Evolutionary conservation across 768 basidiomycete genomes (phyloP).

Genomic region (Hypholoma fasciculare): DNA sequence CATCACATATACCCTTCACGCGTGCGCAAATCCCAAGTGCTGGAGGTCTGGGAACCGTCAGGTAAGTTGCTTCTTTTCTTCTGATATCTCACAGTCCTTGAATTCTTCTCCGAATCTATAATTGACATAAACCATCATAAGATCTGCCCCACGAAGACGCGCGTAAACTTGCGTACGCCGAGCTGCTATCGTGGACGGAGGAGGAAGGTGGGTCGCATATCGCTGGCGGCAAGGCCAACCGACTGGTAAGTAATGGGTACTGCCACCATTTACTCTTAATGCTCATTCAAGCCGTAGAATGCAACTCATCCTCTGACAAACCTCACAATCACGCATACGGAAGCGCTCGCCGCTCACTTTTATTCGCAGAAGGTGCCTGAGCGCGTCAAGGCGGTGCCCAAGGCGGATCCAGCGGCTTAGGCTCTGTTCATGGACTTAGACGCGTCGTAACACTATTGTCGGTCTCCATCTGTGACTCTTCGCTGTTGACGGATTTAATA

Average conservation of each 20-base stretch:
- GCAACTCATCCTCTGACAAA: conserved; percentile 36
- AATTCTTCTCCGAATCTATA: background rate
- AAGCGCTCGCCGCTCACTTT: conserved; percentile 28
- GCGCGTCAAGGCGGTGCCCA: background rate
- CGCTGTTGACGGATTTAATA: too few relatives aligned
- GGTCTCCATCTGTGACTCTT: too few relatives aligned
- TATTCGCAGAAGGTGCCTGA: conserved; percentile 22
- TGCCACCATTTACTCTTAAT: background rate
- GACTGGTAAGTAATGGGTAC: conserved; percentile 20
- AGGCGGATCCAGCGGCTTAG: too few relatives aligned
- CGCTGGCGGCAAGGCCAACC: conserved; percentile 26
- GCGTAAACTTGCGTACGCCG: conserved; percentile 20
- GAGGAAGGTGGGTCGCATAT: conserved; percentile 29
- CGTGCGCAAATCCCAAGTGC: conserved; percentile 17
- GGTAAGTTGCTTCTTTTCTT: conserved; percentile 2
- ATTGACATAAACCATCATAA: conserved; percentile 7
- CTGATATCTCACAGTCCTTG: background rate
- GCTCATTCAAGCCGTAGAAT: conserved; percentile 16
- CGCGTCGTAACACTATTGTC: too few relatives aligned
- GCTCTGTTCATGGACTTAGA: too few relatives aligned
- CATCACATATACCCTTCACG: conserved; percentile 63
- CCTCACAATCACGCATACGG: conserved; percentile 36
- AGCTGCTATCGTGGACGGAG: conserved; percentile 31
- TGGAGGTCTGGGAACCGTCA: conserved; percentile 19
- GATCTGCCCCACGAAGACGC: conserved; percentile 15